These are phyloP conservation scores for Quercus dentata DNA, from an alignment of 306 rosid genomes.

Conservation along the genomic window DNA sequence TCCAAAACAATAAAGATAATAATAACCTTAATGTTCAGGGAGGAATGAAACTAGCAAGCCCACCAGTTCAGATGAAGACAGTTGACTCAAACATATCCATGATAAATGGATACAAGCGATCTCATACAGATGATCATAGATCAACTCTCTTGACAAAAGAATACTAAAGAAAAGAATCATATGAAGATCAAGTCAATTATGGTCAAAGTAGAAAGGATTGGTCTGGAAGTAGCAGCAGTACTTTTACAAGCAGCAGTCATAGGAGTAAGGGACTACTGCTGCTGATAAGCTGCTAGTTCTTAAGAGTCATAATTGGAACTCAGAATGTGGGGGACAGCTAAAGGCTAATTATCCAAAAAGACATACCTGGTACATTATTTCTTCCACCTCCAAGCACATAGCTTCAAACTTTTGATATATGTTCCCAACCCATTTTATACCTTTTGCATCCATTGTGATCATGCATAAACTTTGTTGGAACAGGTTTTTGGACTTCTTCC, in stretches of 20 bases:
- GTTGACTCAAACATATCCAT: conserved; percentile 3
- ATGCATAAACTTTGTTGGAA: conserved; percentile 18
- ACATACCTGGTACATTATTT: conserved; percentile 62
- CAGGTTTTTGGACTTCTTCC: conserved; percentile 11
- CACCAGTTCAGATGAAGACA: background rate
- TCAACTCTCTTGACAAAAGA: conserved; percentile 1
- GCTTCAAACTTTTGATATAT: conserved; percentile 69
- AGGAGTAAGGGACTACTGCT: background rate
- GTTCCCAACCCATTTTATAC: conserved; percentile 73
- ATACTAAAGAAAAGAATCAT: background rate
- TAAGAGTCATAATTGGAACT: background rate
- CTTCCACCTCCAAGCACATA: conserved; percentile 85
- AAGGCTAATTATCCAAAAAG: conserved; percentile 15
- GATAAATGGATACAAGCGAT: background rate
- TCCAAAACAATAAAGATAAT: conserved; percentile 17
- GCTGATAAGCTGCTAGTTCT: background rate
- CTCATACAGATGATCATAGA: conserved; percentile 6
- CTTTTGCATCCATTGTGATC: conserved; percentile 57
- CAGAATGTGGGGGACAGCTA: background rate
- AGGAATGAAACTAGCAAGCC: background rate
- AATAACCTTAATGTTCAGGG: background rate
- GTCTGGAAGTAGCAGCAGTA: conserved; percentile 6
- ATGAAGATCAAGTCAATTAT: conserved; percentile 5
- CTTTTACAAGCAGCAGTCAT: background rate
- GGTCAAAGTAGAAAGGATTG: background rate